A percentile compares a stretch with the other conserved stretches of the same genome.
Conservation (phyloP, 2,329 filamentous ascomycete genomes). For the Cercospora brassicicola region DNA sequence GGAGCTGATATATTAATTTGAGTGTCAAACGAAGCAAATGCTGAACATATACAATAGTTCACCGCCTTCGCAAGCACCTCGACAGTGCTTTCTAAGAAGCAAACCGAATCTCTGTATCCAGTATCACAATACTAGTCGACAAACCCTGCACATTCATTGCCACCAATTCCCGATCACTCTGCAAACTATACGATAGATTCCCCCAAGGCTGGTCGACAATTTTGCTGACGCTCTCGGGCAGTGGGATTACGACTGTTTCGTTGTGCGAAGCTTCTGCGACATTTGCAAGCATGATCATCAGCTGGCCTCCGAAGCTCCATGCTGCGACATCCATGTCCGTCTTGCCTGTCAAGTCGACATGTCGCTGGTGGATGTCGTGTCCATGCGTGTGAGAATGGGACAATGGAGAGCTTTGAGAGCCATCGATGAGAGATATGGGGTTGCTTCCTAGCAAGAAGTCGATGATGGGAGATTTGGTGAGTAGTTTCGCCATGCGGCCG, state of each 20-base stretch:
- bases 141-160: constrained; percentile 22
- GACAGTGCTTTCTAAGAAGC: too few species aligned
- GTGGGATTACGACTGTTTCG: constrained; percentile 17
- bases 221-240: constrained; percentile 21
- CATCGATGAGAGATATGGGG: constrained; percentile 22
- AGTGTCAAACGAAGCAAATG: neutral
- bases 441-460: constrained; percentile 43
- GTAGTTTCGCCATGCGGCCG: constrained; percentile 43
- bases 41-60: too few species aligned
- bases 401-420: neutral
- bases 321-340: constrained; percentile 29
- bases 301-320: constrained; percentile 22
- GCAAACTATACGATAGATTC: constrained; percentile 24
- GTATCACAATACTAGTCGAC: constrained; percentile 30
- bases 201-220: constrained; percentile 32
- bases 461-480: constrained; percentile 40
- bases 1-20: accelerated
- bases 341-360: neutral
- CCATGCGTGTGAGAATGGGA: neutral
- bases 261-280: constrained; percentile 17
- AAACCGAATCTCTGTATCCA: constrained; percentile 12
- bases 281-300: constrained; percentile 31
- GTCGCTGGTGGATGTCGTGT: neutral
- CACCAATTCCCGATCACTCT: constrained; percentile 14
- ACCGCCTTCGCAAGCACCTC: too few species aligned